Percentiles rank a stretch among this genome's conserved stretches.
phyloP scores from a whole-genome alignment of 192 early-diverging fungal genomes.

The Coemansia sp. region DNA sequence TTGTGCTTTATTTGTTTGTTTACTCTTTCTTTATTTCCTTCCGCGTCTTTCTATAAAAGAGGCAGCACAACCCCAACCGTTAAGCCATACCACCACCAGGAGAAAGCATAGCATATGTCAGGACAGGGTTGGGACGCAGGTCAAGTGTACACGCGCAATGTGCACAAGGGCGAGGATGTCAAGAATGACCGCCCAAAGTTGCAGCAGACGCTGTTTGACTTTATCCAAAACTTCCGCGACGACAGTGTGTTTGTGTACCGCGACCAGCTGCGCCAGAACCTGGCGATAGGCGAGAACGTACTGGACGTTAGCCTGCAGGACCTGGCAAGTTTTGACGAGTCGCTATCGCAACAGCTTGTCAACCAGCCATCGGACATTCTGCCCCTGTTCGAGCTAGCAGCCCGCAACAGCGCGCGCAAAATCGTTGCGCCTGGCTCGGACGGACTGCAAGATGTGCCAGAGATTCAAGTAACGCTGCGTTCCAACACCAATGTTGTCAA shows the following conservation, averaged over 20 bases:
- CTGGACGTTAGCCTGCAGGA: slow-evolving; percentile 90
- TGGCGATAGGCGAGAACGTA: slow-evolving; percentile 72
- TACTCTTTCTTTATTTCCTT: slow-evolving; percentile 4
- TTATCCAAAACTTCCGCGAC: slow-evolving; percentile 85
- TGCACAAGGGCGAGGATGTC: slow-evolving; percentile 63
- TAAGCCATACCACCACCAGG: neutral
- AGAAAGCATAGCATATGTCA: slow-evolving; percentile 35
- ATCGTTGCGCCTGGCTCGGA: slow-evolving; percentile 63
- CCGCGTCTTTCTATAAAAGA: neutral
- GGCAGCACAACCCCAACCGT: neutral
- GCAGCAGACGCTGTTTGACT: slow-evolving; percentile 74
- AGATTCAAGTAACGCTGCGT: slow-evolving; percentile 86
- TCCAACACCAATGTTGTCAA: slow-evolving; percentile 86
- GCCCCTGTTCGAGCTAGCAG: slow-evolving; percentile 89
- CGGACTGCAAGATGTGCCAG: slow-evolving; percentile 66
- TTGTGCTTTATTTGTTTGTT: slow-evolving; percentile 4
- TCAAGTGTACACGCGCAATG: slow-evolving; percentile 70
- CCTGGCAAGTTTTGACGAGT: slow-evolving; percentile 81
- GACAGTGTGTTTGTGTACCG: slow-evolving; percentile 86
- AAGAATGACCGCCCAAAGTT: slow-evolving; percentile 62
- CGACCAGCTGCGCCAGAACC: slow-evolving; percentile 90
- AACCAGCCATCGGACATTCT: slow-evolving; percentile 79
- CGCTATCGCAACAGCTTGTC: slow-evolving; percentile 77
- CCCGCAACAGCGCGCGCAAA: slow-evolving; percentile 73
- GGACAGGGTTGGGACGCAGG: slow-evolving; percentile 84